A percentile compares a stretch with the other conserved stretches of the same genome.
These are phyloP conservation scores for Pseudopyricularia cyperi DNA, from an alignment of 2,329 filamentous ascomycete genomes.

Conservation along the genomic window DNA sequence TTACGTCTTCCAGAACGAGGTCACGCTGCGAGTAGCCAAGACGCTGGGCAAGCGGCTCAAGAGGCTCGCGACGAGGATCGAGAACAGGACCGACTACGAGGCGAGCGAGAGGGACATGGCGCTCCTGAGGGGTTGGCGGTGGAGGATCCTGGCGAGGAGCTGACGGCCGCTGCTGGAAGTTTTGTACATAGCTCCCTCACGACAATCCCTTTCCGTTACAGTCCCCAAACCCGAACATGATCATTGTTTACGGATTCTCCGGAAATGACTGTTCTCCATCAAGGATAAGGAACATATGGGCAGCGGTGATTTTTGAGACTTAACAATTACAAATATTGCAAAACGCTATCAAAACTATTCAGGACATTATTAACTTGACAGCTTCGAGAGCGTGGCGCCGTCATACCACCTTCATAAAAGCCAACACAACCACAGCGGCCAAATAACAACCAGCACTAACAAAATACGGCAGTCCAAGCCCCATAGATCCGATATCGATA, in stretches of 20 bases:
- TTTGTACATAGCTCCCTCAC: too few relatives aligned
- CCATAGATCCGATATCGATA: conserved; percentile 20
- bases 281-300: too few relatives aligned
- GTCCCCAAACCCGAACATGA: too few relatives aligned
- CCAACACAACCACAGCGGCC: conserved; percentile 19
- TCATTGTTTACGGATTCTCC: too few relatives aligned
- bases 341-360: too few relatives aligned
- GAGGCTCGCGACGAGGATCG: conserved; percentile 31
- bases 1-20: conserved; percentile 47
- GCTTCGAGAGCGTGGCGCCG: too few relatives aligned
- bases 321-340: too few relatives aligned
- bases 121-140: conserved; percentile 40
- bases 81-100: conserved; percentile 28
- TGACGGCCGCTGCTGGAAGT: not conserved
- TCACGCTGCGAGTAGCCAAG: conserved; percentile 38
- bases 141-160: conserved; percentile 38
- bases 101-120: conserved; percentile 35
- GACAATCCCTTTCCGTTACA: too few relatives aligned
- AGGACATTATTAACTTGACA: too few relatives aligned
- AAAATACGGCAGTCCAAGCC: conserved; percentile 25
- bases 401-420: conserved; percentile 2
- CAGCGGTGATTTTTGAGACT: too few relatives aligned
- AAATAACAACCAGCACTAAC: conserved; percentile 24
- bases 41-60: conserved; percentile 37
- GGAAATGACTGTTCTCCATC: too few relatives aligned